Evolutionary conservation across 768 basidiomycete species (phyloP).

Genomic region (Trametes villosa): DNA sequence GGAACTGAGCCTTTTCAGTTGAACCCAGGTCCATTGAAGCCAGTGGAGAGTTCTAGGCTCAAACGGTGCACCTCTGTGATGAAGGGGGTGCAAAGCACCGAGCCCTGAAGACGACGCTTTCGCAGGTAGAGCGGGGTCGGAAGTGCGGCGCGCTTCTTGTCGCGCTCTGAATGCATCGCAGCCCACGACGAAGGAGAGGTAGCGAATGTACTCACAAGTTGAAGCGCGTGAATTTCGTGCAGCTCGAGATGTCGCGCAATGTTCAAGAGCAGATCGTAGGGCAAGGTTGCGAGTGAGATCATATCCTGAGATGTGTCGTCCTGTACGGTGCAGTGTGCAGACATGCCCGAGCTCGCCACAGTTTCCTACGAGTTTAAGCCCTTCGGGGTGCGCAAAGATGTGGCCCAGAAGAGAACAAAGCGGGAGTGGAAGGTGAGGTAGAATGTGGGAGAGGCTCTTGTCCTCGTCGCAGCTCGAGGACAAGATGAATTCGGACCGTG

Average conservation of each 20-base stretch:
- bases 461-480: slow-evolving; percentile 15
- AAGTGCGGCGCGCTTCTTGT: neutral
- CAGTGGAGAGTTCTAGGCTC: too few relatives aligned
- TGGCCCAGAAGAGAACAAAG: neutral
- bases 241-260: slow-evolving; percentile 65
- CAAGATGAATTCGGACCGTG: slow-evolving; percentile 13
- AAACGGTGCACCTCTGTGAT: too few relatives aligned
- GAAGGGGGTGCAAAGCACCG: too few relatives aligned
- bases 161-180: neutral
- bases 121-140: neutral
- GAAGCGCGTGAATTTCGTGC: slow-evolving; percentile 61
- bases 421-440: slow-evolving; percentile 6
- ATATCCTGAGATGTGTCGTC: slow-evolving; percentile 27
- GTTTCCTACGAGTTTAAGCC: neutral
- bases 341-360: slow-evolving; percentile 15
- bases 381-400: neutral
- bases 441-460: slow-evolving; percentile 17
- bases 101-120: too few relatives aligned
- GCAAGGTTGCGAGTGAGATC: slow-evolving; percentile 49
- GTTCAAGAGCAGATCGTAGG: slow-evolving; percentile 73
- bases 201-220: slow-evolving; percentile 51
- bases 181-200: neutral
- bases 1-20: too few relatives aligned
- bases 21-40: too few relatives aligned
- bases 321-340: slow-evolving; percentile 9